These are phyloP conservation scores for Sutorius australiensis DNA, from an alignment of 768 basidiomycete species.

Conservation along the genomic window DNA sequence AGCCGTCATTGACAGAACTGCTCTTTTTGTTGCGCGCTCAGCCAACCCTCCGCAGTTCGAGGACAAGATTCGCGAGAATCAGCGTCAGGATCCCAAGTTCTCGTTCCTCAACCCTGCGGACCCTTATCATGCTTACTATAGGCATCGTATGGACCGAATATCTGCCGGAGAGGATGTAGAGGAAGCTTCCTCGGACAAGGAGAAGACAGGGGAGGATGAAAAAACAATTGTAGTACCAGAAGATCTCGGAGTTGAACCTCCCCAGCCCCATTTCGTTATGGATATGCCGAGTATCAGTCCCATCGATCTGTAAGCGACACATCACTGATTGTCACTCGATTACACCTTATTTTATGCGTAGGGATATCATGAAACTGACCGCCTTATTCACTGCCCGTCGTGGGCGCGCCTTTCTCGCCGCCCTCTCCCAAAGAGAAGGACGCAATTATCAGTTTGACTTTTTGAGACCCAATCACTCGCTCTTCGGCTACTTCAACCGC, in stretches of 20 bases:
- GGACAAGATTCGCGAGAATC: conserved; percentile 95
- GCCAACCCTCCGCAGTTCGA: conserved; percentile 91
- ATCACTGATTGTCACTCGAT: neutral
- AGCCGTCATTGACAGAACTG: conserved; percentile 97
- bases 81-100: conserved; percentile 96
- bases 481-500: conserved; percentile 95
- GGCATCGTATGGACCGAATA: conserved; percentile 84
- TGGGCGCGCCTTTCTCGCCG: conserved; percentile 80
- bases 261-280: conserved; percentile 75
- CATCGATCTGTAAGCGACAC: conserved; percentile 78
- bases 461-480: conserved; percentile 89
- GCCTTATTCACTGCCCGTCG: conserved; percentile 93
- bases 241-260: conserved; percentile 74
- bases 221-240: conserved; percentile 36
- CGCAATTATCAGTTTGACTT: conserved; percentile 99
- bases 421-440: conserved; percentile 83
- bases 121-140: conserved; percentile 98
- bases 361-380: conserved; percentile 94
- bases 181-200: conserved; percentile 47
- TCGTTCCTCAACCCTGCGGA: conserved; percentile 96
- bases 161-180: conserved; percentile 71
- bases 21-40: conserved; percentile 87
- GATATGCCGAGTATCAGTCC: conserved; percentile 84
- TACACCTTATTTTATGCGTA: conserved; percentile 29
- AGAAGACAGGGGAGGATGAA: conserved; percentile 34